Percentiles rank a stretch among this genome's conserved stretches.
Conservation (phyloP, 106 monocot species). For the Dendrobium chrysotoxum region DNA sequence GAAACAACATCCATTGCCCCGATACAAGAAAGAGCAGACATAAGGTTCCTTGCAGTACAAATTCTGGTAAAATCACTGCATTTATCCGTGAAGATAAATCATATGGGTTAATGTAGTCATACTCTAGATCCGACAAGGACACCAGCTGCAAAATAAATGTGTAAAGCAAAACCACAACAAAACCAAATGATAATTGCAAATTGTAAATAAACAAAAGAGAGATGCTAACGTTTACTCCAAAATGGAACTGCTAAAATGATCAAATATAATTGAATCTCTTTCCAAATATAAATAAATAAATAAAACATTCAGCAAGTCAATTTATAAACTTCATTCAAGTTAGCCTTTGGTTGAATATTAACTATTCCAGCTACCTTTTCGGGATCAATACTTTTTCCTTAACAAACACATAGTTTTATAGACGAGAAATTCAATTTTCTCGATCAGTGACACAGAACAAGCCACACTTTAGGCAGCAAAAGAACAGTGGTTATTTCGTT, state of each 20-base stretch:
- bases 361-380: background rate
- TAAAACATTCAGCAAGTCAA: background rate
- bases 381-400: background rate
- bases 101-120: slow-evolving; percentile 78
- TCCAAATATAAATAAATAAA: background rate
- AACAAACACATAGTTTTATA: background rate
- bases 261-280: slow-evolving; percentile 2
- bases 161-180: background rate
- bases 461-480: background rate
- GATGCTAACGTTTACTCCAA: background rate
- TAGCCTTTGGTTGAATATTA: background rate
- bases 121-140: slow-evolving; percentile 76
- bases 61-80: slow-evolving; percentile 62
- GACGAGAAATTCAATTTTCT: background rate
- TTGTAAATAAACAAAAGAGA: background rate
- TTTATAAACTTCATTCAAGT: background rate
- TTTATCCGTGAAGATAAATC: slow-evolving; percentile 78
- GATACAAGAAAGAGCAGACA: slow-evolving; percentile 53
- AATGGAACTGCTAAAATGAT: slow-evolving; percentile 1
- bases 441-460: background rate
- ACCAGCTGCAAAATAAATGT: slow-evolving; percentile 49
- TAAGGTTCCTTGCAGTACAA: slow-evolving; percentile 57
- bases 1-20: slow-evolving; percentile 74
- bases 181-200: background rate
- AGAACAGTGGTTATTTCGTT: background rate